phyloP scores from a whole-genome alignment of 306 rosid species.

The Chamaecrista fasciculata region DNA sequence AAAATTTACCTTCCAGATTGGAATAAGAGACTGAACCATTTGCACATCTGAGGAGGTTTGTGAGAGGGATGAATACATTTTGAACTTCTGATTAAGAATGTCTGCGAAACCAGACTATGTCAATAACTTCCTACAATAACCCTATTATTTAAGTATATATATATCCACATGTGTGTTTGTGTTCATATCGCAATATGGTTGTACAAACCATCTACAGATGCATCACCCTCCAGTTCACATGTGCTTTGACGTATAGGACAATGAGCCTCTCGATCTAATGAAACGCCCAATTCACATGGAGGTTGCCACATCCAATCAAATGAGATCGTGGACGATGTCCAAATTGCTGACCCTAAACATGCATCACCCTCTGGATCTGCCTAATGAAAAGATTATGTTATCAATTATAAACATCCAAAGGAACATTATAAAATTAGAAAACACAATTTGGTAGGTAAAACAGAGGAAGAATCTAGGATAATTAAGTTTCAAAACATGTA shows the following conservation, averaged over 20 bases:
- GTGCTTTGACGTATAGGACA: slow-evolving; percentile 65
- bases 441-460: slow-evolving; percentile 10
- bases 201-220: slow-evolving; percentile 71
- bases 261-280: slow-evolving; percentile 36
- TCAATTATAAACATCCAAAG: slow-evolving; percentile 25
- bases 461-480: slow-evolving; percentile 9
- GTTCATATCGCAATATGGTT: slow-evolving; percentile 13
- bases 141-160: background rate
- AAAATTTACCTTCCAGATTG: slow-evolving; percentile 83
- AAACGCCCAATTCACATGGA: slow-evolving; percentile 41
- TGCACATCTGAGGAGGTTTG: slow-evolving; percentile 70
- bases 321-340: slow-evolving; percentile 64
- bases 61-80: slow-evolving; percentile 79
- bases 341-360: slow-evolving; percentile 46
- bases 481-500: slow-evolving; percentile 40
- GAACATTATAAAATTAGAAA: background rate
- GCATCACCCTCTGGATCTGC: slow-evolving; percentile 48
- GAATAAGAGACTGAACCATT: slow-evolving; percentile 92
- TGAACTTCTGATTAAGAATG: slow-evolving; percentile 66
- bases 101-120: slow-evolving; percentile 50
- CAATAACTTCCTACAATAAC: slow-evolving; percentile 4
- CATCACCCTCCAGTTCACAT: slow-evolving; percentile 92
- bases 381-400: slow-evolving; percentile 46
- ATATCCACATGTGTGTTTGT: slow-evolving; percentile 11
- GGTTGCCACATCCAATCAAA: slow-evolving; percentile 64